phyloP scores from a whole-genome alignment of 179 eudicot species.

The Sideroxylon spinosum region DNA sequence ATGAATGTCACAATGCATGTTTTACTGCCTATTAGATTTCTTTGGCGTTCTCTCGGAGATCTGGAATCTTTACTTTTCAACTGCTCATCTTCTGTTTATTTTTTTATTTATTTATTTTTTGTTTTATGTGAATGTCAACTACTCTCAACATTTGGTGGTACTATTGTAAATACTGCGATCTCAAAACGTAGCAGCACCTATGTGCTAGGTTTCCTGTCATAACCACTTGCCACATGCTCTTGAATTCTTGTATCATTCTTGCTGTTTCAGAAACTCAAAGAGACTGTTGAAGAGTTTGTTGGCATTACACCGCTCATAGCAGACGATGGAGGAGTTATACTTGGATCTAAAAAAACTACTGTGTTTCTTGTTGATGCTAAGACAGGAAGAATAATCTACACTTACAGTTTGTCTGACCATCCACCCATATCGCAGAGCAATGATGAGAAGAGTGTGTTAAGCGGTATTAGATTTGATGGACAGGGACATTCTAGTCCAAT shows the following conservation, averaged over 20 bases:
- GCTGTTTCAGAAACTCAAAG: constrained; percentile 52
- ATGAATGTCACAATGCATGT: too few species aligned
- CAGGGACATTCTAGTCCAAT: constrained; percentile 26
- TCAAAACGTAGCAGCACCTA: too few species aligned
- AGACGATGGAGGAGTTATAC: constrained; percentile 70
- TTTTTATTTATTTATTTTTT: too few species aligned
- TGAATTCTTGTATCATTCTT: constrained; percentile 1
- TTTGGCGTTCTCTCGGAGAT: too few species aligned
- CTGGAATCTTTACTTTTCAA: too few species aligned
- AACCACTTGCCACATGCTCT: background rate
- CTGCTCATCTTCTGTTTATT: too few species aligned
- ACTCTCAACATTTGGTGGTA: background rate
- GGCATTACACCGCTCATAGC: constrained; percentile 58
- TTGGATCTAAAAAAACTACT: constrained; percentile 73
- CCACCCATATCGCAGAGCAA: constrained; percentile 28
- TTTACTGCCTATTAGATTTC: too few species aligned
- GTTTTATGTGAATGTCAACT: too few species aligned
- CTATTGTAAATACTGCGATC: background rate
- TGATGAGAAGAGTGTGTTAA: constrained; percentile 19
- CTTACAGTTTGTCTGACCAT: constrained; percentile 44
- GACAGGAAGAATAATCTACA: constrained; percentile 62
- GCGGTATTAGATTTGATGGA: constrained; percentile 24
- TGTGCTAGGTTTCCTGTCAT: background rate
- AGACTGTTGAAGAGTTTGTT: constrained; percentile 53
- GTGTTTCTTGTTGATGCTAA: constrained; percentile 72